phyloP scores from a whole-genome alignment of 2,329 filamentous ascomycete genomes.

The Fusarium equiseti region DNA sequence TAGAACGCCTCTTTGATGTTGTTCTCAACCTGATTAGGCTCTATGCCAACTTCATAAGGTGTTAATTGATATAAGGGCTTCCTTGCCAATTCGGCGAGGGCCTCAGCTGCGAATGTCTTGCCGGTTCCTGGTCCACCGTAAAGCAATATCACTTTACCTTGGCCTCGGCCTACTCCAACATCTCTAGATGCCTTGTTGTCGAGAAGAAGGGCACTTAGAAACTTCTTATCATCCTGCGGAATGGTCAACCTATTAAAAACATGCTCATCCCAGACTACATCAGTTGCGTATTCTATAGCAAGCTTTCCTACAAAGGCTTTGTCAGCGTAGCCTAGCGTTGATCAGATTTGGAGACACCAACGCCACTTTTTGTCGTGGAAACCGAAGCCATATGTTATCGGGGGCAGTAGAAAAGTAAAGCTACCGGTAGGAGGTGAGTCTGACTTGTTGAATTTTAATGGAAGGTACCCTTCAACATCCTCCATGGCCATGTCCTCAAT shows the following conservation, averaged over 20 bases:
- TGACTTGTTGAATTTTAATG: not conserved
- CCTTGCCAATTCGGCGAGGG: not conserved
- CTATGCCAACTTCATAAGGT: not conserved
- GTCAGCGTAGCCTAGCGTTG: not conserved
- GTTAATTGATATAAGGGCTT: not conserved
- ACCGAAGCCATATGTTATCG: not conserved
- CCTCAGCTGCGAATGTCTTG: rapidly evolving
- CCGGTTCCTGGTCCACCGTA: rapidly evolving
- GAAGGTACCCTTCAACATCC: not conserved
- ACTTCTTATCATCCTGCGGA: rapidly evolving
- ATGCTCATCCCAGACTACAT: not conserved
- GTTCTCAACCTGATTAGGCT: not conserved
- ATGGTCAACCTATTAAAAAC: not conserved
- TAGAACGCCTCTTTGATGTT: not conserved
- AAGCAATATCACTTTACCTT: not conserved
- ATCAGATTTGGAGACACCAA: not conserved
- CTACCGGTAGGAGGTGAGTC: not conserved
- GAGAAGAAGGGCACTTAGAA: too few relatives aligned
- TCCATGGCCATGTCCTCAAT: not conserved
- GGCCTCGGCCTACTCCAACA: too few relatives aligned
- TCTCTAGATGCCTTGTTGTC: too few relatives aligned
- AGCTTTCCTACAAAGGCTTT: not conserved
- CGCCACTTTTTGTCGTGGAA: not conserved
- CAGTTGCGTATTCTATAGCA: not conserved
- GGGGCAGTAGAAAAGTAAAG: not conserved